A percentile compares a stretch with the other conserved stretches of the same genome.
Conservation (phyloP, 768 basidiomycete genomes). For the Amanita rubescens region DNA sequence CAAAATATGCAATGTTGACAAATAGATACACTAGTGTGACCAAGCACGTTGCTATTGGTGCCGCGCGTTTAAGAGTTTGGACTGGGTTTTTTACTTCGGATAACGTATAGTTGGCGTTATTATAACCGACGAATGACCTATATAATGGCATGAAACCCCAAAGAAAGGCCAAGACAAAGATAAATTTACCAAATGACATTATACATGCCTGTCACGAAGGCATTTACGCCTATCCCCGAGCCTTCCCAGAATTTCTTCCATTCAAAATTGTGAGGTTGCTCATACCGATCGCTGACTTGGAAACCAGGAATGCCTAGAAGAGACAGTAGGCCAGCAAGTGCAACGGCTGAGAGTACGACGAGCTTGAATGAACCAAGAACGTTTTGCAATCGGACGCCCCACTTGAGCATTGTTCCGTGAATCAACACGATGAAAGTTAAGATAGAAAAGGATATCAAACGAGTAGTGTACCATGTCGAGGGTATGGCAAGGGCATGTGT, state of each 20-base stretch:
- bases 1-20: conserved; percentile 69
- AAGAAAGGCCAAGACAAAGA: not conserved
- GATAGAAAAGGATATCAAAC: conserved; percentile 47
- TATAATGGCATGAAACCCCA: not conserved
- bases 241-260: conserved; percentile 64
- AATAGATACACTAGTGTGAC: conserved; percentile 56
- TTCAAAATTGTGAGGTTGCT: conserved; percentile 47
- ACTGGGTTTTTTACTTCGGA: conserved; percentile 67
- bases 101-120: conserved; percentile 67
- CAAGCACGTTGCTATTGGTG: conserved; percentile 53
- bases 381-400: conserved; percentile 60
- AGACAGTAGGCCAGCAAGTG: conserved; percentile 46
- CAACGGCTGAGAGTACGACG: conserved; percentile 41
- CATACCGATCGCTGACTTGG: conserved; percentile 38
- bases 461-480: conserved; percentile 39
- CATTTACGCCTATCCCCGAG: conserved; percentile 44
- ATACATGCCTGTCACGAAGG: conserved; percentile 57
- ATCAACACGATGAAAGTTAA: conserved; percentile 48
- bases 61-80: conserved; percentile 62
- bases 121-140: conserved; percentile 70
- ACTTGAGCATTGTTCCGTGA: conserved; percentile 46
- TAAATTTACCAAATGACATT: conserved; percentile 57
- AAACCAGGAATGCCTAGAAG: conserved; percentile 44
- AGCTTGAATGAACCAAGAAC: conserved; percentile 55
- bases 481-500: conserved; percentile 44